Evolutionary conservation across 495 filamentous ascomycete species (phyloP).

Genomic region (Elasticomyces elasticus): DNA sequence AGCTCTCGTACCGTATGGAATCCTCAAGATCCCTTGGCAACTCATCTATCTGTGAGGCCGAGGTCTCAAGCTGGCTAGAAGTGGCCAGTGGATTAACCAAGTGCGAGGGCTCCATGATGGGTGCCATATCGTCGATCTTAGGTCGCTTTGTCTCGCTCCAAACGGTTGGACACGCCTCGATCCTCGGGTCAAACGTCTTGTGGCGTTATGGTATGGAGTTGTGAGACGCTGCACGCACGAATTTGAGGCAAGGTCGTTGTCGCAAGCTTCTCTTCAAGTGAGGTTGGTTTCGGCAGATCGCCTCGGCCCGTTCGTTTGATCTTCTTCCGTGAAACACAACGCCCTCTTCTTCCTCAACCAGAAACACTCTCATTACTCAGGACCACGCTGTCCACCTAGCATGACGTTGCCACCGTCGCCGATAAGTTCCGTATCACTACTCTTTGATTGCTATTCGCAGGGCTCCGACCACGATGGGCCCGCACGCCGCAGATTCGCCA

Average conservation of each 20-base stretch:
- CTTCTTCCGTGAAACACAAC: background rate
- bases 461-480: background rate
- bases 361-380: background rate
- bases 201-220: background rate
- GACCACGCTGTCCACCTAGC: background rate
- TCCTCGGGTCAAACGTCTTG: background rate
- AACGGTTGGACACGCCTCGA: background rate
- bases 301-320: background rate
- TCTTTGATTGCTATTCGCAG: background rate
- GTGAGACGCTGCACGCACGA: no score
- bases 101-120: conserved; percentile 32
- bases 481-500: background rate
- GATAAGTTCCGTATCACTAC: background rate
- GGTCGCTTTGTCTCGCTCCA: background rate
- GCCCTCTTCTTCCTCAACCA: background rate
- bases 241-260: no score
- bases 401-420: background rate
- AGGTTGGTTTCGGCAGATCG: background rate
- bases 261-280: no score
- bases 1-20: conserved; percentile 54
- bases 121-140: conserved; percentile 11
- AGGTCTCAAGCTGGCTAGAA: conserved; percentile 62
- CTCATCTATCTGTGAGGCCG: conserved; percentile 56
- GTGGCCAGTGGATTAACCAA: conserved; percentile 85
- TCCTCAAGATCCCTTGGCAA: conserved; percentile 71